phyloP scores from a whole-genome alignment of 202 grass and related monocot genomes.

The Musa balbisiana region DNA sequence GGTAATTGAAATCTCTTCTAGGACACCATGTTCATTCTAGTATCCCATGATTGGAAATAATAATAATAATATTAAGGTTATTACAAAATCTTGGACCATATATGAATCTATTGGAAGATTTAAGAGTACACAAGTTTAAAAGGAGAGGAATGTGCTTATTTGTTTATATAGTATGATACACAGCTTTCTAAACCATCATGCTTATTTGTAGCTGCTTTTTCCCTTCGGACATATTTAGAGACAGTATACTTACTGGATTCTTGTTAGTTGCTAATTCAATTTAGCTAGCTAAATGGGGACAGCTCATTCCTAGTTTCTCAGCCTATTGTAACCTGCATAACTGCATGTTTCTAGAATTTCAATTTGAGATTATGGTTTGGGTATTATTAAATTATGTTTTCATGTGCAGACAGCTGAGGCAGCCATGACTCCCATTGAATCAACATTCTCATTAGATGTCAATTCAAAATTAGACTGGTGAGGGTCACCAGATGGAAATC shows the following conservation, averaged over 20 bases:
- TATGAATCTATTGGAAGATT: not conserved
- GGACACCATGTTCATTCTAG: not conserved
- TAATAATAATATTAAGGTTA: not conserved
- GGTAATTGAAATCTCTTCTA: too few species aligned
- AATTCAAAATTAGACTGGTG: constrained; percentile 98
- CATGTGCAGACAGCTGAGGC: constrained; percentile 76
- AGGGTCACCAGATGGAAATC: constrained; percentile 11
- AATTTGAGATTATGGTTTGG: not conserved
- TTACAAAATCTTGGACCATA: not conserved
- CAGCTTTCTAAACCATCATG: not conserved
- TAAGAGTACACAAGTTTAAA: not conserved
- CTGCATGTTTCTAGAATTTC: not conserved
- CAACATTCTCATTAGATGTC: constrained; percentile 97
- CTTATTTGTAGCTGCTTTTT: not conserved
- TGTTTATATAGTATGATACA: not conserved
- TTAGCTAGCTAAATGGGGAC: constrained; percentile 6
- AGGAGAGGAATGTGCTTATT: too few species aligned
- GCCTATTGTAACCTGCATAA: not conserved
- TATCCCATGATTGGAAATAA: not conserved
- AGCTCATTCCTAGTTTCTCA: constrained; percentile 1
- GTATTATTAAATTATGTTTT: constrained; percentile 20
- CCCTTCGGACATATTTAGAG: not conserved
- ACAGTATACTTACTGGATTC: constrained; percentile 5
- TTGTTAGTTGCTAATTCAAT: constrained; percentile 27
- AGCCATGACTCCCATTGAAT: constrained; percentile 99